Evolutionary conservation across 805 yeast species (phyloP).

Genomic region (Dipodascus albidus): DNA sequence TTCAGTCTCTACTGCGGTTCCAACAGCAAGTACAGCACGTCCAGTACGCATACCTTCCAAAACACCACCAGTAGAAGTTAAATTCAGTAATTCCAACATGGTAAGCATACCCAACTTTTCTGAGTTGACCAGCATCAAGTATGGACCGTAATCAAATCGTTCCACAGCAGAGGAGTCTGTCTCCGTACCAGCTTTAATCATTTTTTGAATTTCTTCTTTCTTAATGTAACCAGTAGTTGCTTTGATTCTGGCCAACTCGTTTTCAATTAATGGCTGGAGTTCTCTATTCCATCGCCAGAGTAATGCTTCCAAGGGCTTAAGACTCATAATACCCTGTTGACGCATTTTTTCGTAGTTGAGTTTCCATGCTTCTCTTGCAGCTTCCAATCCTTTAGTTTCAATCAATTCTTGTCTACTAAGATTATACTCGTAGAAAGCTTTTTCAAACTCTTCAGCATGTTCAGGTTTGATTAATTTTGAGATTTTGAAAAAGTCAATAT

Average conservation of each 20-base stretch:
- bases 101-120: slow-evolving; percentile 77
- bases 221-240: slow-evolving; percentile 26
- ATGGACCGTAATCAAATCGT: slow-evolving; percentile 56
- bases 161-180: slow-evolving; percentile 14
- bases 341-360: slow-evolving; percentile 47
- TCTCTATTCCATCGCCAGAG: slow-evolving; percentile 78
- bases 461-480: slow-evolving; percentile 41
- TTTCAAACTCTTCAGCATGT: slow-evolving; percentile 41
- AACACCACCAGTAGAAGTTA: slow-evolving; percentile 64
- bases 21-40: slow-evolving; percentile 68
- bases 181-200: slow-evolving; percentile 14
- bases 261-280: slow-evolving; percentile 56
- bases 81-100: slow-evolving; percentile 66
- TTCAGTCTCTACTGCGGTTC: slow-evolving; percentile 76
- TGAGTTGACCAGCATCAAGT: slow-evolving; percentile 56
- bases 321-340: slow-evolving; percentile 39
- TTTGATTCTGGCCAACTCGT: slow-evolving; percentile 50
- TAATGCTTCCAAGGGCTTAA: slow-evolving; percentile 52
- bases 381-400: slow-evolving; percentile 71
- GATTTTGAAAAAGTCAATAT: slow-evolving; percentile 55
- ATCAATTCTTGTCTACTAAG: slow-evolving; percentile 62
- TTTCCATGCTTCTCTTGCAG: slow-evolving; percentile 84
- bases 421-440: slow-evolving; percentile 57
- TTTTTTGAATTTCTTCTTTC: slow-evolving; percentile 4
- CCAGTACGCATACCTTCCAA: slow-evolving; percentile 75